A percentile compares a stretch with the other conserved stretches of the same genome.
These are phyloP conservation scores for Eucalyptus globulus DNA, from an alignment of 345 rosid genomes.

Conservation along the genomic window DNA sequence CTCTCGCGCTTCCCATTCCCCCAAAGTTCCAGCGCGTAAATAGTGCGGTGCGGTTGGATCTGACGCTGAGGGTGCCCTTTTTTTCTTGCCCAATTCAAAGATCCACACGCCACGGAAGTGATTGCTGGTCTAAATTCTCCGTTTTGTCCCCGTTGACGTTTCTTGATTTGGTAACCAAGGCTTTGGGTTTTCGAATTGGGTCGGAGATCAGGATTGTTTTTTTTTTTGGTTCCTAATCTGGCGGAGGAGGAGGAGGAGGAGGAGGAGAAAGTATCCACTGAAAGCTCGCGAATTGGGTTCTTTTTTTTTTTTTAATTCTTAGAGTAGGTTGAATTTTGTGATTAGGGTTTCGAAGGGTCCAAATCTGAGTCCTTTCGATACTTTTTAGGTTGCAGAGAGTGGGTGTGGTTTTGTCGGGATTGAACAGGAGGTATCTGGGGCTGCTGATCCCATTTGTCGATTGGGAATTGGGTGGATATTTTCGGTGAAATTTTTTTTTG, in stretches of 20 bases:
- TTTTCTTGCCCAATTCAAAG: not conserved
- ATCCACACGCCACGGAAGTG: not conserved
- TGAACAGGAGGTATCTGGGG: not conserved
- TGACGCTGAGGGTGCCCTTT: constrained; percentile 5
- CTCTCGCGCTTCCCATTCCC: not conserved
- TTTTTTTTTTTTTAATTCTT: not conserved
- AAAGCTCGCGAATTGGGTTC: not conserved
- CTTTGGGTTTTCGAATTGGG: not conserved
- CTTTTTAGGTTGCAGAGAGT: not conserved
- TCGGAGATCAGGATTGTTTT: not conserved
- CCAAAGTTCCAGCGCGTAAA: not conserved
- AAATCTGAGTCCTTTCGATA: not conserved
- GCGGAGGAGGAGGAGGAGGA: not conserved
- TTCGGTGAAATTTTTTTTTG: constrained; percentile 19
- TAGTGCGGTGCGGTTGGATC: constrained; percentile 39
- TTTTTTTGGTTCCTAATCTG: not conserved
- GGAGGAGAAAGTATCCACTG: not conserved
- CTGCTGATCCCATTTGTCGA: constrained; percentile 24
- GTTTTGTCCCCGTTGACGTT: not conserved
- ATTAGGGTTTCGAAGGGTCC: not conserved
- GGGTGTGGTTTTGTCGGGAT: not conserved
- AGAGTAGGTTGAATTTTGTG: not conserved
- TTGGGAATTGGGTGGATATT: constrained; percentile 6
- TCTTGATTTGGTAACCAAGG: not conserved
- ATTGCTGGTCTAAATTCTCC: not conserved